phyloP scores from a whole-genome alignment of 140 eudicot genomes.

The Cichorium intybus region DNA sequence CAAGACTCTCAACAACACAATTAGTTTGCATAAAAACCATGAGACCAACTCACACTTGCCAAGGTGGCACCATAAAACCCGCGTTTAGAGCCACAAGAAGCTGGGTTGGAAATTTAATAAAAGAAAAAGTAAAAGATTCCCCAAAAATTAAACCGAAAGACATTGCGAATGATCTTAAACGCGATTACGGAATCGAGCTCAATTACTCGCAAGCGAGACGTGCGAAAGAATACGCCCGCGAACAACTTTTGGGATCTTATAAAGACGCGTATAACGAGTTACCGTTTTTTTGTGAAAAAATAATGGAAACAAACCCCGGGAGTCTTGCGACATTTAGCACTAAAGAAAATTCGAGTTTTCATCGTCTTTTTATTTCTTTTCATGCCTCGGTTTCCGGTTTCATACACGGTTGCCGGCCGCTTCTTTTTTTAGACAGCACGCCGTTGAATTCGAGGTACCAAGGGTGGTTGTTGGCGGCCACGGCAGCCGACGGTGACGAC shows the following conservation, averaged over 20 bases:
- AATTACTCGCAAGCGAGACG: slow-evolving; percentile 48
- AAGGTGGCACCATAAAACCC: slow-evolving; percentile 34
- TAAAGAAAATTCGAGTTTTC: slow-evolving; percentile 42
- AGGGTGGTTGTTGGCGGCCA: slow-evolving; percentile 38
- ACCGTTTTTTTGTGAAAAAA: slow-evolving; percentile 31
- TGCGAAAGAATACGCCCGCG: slow-evolving; percentile 40
- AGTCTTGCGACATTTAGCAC: slow-evolving; percentile 34
- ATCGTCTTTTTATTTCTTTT: slow-evolving; percentile 39
- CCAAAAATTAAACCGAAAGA: slow-evolving; percentile 48
- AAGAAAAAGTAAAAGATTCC: slow-evolving; percentile 40
- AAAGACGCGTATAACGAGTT: slow-evolving; percentile 44
- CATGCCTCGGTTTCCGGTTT: slow-evolving; percentile 38
- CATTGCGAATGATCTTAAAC: slow-evolving; percentile 40
- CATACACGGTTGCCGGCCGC: slow-evolving; percentile 41
- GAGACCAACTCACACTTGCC: slow-evolving; percentile 34
- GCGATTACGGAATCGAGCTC: slow-evolving; percentile 46
- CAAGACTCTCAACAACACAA: slow-evolving; percentile 35
- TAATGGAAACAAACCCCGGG: slow-evolving; percentile 41
- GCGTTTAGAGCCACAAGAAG: slow-evolving; percentile 41
- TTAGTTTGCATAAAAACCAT: slow-evolving; percentile 39
- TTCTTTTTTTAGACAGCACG: slow-evolving; percentile 36
- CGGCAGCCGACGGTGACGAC: slow-evolving; percentile 42
- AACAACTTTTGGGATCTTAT: slow-evolving; percentile 40
- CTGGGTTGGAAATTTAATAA: slow-evolving; percentile 41
- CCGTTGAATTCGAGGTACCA: slow-evolving; percentile 43